These are phyloP conservation scores for Aspergillus carlsbadensis DNA, from an alignment of 495 filamentous ascomycete species.

Conservation along the genomic window DNA sequence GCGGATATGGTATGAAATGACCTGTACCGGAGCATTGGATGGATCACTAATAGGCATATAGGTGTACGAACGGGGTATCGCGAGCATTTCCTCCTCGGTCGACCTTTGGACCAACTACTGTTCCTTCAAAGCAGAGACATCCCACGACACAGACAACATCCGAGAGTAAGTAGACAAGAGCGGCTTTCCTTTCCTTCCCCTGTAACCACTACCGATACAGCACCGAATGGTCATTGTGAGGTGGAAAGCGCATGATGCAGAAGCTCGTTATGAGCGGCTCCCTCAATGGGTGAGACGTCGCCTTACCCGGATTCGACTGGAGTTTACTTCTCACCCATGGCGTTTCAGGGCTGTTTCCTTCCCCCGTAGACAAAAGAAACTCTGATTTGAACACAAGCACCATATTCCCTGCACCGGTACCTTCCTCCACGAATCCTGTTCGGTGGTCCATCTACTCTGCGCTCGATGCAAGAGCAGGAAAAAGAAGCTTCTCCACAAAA, in stretches of 20 bases:
- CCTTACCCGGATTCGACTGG: slow-evolving; percentile 41
- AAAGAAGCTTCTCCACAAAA: slow-evolving; percentile 23
- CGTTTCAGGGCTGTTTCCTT: slow-evolving; percentile 53
- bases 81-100: slow-evolving; percentile 88
- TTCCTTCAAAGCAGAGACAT: slow-evolving; percentile 94
- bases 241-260: slow-evolving; percentile 34
- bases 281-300: slow-evolving; percentile 56
- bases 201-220: slow-evolving; percentile 42
- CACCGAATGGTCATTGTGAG: slow-evolving; percentile 33
- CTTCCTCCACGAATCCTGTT: slow-evolving; percentile 28
- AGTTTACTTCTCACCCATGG: slow-evolving; percentile 58
- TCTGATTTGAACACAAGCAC: slow-evolving; percentile 27
- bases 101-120: slow-evolving; percentile 98
- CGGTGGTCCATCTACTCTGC: slow-evolving; percentile 35
- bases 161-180: slow-evolving; percentile 93
- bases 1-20: slow-evolving; percentile 78
- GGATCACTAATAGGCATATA: slow-evolving; percentile 33
- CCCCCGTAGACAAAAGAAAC: slow-evolving; percentile 20
- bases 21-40: neutral
- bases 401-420: slow-evolving; percentile 31
- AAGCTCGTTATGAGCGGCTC: slow-evolving; percentile 28
- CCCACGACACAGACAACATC: slow-evolving; percentile 89
- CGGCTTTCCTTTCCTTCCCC: slow-evolving; percentile 62
- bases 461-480: slow-evolving; percentile 33
- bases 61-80: slow-evolving; percentile 95